A percentile compares a stretch with the other conserved stretches of the same genome.
Evolutionary conservation across 306 rosid species (phyloP).

Genomic region (Hylodesmum podocarpum): DNA sequence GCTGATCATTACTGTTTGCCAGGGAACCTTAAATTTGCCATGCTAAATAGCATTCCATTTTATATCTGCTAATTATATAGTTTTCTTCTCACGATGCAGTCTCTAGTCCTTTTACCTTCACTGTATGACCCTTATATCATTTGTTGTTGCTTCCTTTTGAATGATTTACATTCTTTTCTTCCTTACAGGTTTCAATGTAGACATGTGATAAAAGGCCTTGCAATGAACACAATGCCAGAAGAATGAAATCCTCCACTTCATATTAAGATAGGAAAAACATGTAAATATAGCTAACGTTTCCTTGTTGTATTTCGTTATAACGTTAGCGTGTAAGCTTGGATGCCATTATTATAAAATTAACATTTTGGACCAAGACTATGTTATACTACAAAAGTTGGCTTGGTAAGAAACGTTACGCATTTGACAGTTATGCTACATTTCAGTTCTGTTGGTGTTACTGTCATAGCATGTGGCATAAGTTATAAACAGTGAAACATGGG

Average conservation of each 20-base stretch:
- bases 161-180: conserved; percentile 18
- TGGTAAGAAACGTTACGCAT: conserved; percentile 11
- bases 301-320: conserved; percentile 15
- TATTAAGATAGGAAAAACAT: not conserved
- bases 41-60: conserved; percentile 17
- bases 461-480: not conserved
- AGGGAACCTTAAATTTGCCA: conserved; percentile 3
- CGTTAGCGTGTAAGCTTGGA: conserved; percentile 14
- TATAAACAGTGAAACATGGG: not conserved
- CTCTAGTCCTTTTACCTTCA: not conserved
- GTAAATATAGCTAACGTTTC: conserved; percentile 28
- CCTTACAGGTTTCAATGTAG: conserved; percentile 89
- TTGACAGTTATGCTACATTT: not conserved
- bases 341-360: not conserved
- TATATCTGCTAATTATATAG: not conserved
- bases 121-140: not conserved
- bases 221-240: conserved; percentile 56
- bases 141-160: conserved; percentile 3
- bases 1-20: not conserved
- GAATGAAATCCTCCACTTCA: conserved; percentile 45
- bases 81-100: conserved; percentile 6
- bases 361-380: not conserved
- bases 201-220: conserved; percentile 80
- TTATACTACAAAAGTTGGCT: not conserved
- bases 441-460: not conserved